phyloP scores from a whole-genome alignment of 495 filamentous ascomycete genomes.

The Darksidea phi region DNA sequence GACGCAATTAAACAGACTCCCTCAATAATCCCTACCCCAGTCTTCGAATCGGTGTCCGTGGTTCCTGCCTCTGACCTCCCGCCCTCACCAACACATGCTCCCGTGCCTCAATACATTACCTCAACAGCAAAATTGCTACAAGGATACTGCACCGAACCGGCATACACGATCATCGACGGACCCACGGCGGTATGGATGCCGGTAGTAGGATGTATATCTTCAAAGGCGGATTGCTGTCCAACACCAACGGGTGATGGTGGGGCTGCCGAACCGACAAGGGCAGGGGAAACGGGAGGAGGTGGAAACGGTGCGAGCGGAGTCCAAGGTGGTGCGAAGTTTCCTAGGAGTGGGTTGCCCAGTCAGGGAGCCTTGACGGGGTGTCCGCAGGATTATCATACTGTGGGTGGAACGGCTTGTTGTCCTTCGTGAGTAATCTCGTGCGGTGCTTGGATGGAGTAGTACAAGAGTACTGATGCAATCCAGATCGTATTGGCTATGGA shows the following conservation, averaged over 20 bases:
- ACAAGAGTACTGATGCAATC: neutral
- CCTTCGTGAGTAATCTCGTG: slow-evolving; percentile 16
- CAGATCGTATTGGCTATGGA: slow-evolving; percentile 19
- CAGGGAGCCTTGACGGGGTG: slow-evolving; percentile 17
- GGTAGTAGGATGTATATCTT: slow-evolving; percentile 18
- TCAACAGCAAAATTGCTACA: slow-evolving; percentile 1
- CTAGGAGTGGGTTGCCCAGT: slow-evolving; percentile 3
- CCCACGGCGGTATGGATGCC: slow-evolving; percentile 22
- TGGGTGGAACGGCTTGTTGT: slow-evolving; percentile 21
- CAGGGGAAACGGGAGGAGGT: neutral
- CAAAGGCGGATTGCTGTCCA: slow-evolving; percentile 19
- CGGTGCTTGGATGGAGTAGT: too few species aligned
- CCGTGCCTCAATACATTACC: slow-evolving; percentile 4
- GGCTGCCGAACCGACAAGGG: neutral
- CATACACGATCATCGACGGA: slow-evolving; percentile 23
- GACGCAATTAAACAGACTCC: neutral
- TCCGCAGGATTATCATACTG: slow-evolving; percentile 23
- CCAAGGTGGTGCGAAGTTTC: neutral
- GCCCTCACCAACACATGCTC: slow-evolving; percentile 1
- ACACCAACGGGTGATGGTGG: neutral
- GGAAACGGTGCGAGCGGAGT: neutral
- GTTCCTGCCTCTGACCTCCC: neutral
- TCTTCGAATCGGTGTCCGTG: slow-evolving; percentile 7
- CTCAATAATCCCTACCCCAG: slow-evolving; percentile 5
- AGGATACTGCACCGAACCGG: slow-evolving; percentile 20